phyloP scores from a whole-genome alignment of 306 rosid species.

The Quercus glauca region DNA sequence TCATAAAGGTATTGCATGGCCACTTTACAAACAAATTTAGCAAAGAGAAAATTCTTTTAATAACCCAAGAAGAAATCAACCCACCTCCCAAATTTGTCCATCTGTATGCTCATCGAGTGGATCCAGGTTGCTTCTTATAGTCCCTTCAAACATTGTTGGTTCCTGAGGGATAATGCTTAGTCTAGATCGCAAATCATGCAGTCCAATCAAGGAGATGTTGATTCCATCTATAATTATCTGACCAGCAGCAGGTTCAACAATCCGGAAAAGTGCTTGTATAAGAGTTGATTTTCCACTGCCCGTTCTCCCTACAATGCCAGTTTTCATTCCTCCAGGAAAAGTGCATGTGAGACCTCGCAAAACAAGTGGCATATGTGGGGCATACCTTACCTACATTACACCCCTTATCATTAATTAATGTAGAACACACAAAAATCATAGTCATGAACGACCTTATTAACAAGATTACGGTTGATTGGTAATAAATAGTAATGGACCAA shows the following conservation, averaged over 20 bases:
- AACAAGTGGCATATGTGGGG: slow-evolving; percentile 48
- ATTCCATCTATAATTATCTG: slow-evolving; percentile 41
- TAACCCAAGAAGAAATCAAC: slow-evolving; percentile 5
- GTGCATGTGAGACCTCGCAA: slow-evolving; percentile 49
- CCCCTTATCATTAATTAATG: neutral
- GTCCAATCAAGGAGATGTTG: slow-evolving; percentile 43
- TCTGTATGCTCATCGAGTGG: slow-evolving; percentile 47
- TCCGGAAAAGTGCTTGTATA: slow-evolving; percentile 47
- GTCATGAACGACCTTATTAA: too few species aligned
- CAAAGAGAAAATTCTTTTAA: neutral
- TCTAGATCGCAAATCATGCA: slow-evolving; percentile 55
- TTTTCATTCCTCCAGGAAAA: slow-evolving; percentile 41
- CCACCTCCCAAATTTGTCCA: slow-evolving; percentile 59
- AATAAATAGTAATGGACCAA: neutral
- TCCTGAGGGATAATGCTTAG: slow-evolving; percentile 69
- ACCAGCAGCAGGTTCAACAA: slow-evolving; percentile 44
- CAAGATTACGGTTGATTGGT: neutral
- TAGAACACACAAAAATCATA: neutral
- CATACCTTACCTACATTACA: slow-evolving; percentile 50
- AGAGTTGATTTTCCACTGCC: slow-evolving; percentile 67
- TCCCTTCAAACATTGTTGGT: slow-evolving; percentile 62
- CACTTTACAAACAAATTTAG: neutral
- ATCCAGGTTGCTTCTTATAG: slow-evolving; percentile 47
- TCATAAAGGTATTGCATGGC: neutral
- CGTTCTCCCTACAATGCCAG: slow-evolving; percentile 56